Evolutionary conservation across 768 basidiomycete genomes (phyloP).

Genomic region (Sutorius australiensis): DNA sequence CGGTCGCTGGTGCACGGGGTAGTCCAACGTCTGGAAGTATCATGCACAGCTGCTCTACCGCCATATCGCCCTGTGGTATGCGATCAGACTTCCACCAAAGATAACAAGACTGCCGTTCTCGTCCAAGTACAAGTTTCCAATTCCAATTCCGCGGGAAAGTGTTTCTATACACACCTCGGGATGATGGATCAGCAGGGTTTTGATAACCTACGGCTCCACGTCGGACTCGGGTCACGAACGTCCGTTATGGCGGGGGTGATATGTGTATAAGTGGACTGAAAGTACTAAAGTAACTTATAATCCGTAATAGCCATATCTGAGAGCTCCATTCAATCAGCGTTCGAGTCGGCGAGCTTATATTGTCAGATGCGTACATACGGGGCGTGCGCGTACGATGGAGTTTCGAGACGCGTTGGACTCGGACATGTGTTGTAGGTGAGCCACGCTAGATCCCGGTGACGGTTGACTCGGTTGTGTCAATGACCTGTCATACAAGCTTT

Average conservation of each 20-base stretch:
- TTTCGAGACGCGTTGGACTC: neutral
- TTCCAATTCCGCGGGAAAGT: constrained; percentile 23
- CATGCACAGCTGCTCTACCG: neutral
- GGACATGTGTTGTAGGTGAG: neutral
- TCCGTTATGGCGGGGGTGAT: constrained; percentile 27
- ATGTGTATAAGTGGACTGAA: constrained; percentile 11
- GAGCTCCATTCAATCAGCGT: too few species aligned
- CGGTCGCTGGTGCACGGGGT: constrained; percentile 28
- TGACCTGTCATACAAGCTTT: too few species aligned
- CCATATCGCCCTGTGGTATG: neutral
- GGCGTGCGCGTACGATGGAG: neutral
- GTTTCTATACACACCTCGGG: constrained; percentile 28
- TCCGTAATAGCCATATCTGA: neutral
- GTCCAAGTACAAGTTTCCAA: constrained; percentile 28
- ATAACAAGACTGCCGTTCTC: constrained; percentile 17
- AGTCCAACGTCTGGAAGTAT: constrained; percentile 24
- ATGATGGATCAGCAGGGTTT: constrained; percentile 23
- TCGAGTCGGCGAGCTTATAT: too few species aligned
- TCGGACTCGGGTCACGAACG: constrained; percentile 19
- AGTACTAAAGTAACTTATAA: neutral
- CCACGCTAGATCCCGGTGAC: too few species aligned
- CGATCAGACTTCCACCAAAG: neutral
- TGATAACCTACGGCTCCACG: constrained; percentile 5
- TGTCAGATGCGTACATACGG: too few species aligned
- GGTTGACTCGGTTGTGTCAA: too few species aligned